These are phyloP conservation scores for Steccherinum ochraceum DNA, from an alignment of 768 basidiomycete genomes.

Conservation along the genomic window DNA sequence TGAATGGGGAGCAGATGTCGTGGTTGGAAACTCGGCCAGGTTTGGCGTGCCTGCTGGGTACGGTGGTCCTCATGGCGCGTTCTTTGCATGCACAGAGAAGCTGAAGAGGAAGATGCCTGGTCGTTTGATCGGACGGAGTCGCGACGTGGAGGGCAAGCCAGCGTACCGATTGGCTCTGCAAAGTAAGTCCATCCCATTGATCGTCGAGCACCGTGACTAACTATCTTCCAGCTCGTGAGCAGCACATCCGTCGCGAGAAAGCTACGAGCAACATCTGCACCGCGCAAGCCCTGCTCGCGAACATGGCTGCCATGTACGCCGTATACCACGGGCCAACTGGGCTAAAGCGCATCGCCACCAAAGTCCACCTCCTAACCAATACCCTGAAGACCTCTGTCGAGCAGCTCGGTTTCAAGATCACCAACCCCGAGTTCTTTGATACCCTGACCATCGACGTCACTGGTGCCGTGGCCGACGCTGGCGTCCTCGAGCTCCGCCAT, in stretches of 20 bases:
- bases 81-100: slow-evolving; percentile 90
- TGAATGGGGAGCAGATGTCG: slow-evolving; percentile 98
- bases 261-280: slow-evolving; percentile 99
- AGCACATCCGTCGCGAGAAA: slow-evolving; percentile 96
- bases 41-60: slow-evolving; percentile 98
- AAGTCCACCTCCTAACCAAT: slow-evolving; percentile 85
- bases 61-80: slow-evolving; percentile 95
- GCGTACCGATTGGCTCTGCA: slow-evolving; percentile 93
- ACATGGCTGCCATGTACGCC: slow-evolving; percentile 99
- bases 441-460: slow-evolving; percentile 78
- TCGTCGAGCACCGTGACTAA: background rate
- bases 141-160: slow-evolving; percentile 74
- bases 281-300: slow-evolving; percentile 93
- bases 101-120: slow-evolving; percentile 99
- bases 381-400: slow-evolving; percentile 65
- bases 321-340: slow-evolving; percentile 93
- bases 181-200: slow-evolving; percentile 47
- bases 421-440: slow-evolving; percentile 84
- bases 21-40: slow-evolving; percentile 89
- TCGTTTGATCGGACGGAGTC: slow-evolving; percentile 85
- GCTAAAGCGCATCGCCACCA: slow-evolving; percentile 76
- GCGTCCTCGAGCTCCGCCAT: slow-evolving; percentile 83
- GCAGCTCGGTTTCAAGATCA: slow-evolving; percentile 64
- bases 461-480: slow-evolving; percentile 54
- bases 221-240: slow-evolving; percentile 71